These are phyloP conservation scores for Raphanus sativus DNA, from an alignment of 345 rosid genomes.

Conservation along the genomic window DNA sequence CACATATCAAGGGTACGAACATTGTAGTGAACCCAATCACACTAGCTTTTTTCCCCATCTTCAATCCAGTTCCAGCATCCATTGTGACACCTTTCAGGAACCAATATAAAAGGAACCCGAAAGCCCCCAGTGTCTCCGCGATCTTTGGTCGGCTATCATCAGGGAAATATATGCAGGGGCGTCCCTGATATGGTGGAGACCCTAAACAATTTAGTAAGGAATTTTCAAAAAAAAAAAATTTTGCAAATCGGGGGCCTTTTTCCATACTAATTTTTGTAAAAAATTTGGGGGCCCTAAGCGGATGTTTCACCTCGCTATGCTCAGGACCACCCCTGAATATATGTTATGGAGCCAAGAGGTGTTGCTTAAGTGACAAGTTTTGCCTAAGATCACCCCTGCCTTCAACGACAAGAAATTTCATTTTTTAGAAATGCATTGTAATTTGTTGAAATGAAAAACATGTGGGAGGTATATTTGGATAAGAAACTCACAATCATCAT, in stretches of 20 bases:
- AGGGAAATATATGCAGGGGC: too few species aligned
- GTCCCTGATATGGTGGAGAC: too few species aligned
- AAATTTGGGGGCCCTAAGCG: too few species aligned
- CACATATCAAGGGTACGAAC: constrained; percentile 31
- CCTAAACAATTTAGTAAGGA: too few species aligned
- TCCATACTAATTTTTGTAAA: too few species aligned
- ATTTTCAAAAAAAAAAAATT: too few species aligned
- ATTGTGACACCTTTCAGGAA: constrained; percentile 57
- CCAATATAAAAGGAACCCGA: constrained; percentile 46
- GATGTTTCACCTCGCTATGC: too few species aligned
- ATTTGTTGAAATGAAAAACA: neutral
- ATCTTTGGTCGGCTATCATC: constrained; percentile 32
- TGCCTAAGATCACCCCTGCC: constrained; percentile 33
- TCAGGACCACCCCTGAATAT: too few species aligned
- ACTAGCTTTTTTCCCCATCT: constrained; percentile 26
- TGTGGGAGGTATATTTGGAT: neutral
- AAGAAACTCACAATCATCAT: constrained; percentile 36
- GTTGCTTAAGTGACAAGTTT: constrained; percentile 15
- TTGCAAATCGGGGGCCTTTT: too few species aligned
- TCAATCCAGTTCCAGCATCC: constrained; percentile 35
- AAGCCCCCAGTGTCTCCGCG: constrained; percentile 38
- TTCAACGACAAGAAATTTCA: constrained; percentile 20
- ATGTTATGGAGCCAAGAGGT: constrained; percentile 22
- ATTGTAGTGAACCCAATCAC: constrained; percentile 36
- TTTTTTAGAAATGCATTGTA: neutral